Evolutionary conservation across 2,329 filamentous ascomycete genomes (phyloP).

Genomic region (Fusarium verrucosum): DNA sequence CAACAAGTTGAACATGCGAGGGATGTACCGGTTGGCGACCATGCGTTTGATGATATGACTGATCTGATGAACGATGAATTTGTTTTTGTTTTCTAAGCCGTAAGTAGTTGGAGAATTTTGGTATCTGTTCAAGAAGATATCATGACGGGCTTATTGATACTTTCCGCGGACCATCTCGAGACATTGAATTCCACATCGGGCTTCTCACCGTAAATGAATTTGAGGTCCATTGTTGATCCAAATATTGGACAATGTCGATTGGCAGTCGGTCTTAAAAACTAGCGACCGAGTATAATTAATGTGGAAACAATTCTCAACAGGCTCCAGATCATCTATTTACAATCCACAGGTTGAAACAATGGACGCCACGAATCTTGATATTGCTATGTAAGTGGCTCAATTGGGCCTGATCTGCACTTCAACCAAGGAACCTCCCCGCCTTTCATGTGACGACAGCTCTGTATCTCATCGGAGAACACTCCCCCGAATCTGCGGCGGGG

Average conservation of each 20-base stretch:
- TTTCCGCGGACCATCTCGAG: neutral
- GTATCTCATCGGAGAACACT: constrained; percentile 14
- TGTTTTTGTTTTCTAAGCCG: constrained; percentile 25
- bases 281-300: neutral
- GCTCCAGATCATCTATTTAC: neutral
- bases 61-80: constrained; percentile 39
- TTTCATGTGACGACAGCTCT: constrained; percentile 22
- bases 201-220: neutral
- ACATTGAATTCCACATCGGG: neutral
- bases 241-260: neutral
- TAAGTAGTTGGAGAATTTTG: neutral
- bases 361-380: constrained; percentile 11
- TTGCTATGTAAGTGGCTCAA: constrained; percentile 5
- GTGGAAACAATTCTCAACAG: constrained; percentile 4
- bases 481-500: constrained; percentile 21
- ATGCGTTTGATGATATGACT: constrained; percentile 30
- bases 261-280: neutral
- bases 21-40: constrained; percentile 12
- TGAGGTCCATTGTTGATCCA: neutral
- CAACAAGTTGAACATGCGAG: neutral
- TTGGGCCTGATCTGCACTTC: constrained; percentile 16
- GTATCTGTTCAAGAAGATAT: too few species aligned
- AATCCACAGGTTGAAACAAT: neutral
- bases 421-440: constrained; percentile 20
- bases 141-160: accelerated